Base-by-base conservation (phyloP, 1,284 basidiomycete genomes). In the Neonothopanus nambi region DNA sequence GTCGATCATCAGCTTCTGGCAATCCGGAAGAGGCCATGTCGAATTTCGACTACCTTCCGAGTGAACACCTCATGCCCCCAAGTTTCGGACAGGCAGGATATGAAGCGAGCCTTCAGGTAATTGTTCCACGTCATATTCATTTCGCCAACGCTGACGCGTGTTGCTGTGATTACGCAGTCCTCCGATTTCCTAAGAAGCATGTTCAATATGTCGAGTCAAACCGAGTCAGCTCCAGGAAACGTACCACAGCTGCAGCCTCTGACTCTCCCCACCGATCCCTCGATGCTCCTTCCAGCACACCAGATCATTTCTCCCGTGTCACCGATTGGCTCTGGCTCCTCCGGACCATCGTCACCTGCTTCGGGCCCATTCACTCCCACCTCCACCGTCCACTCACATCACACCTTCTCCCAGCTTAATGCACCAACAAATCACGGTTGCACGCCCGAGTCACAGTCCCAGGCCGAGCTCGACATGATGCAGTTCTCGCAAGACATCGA, bases 1-100 rank as follows among this genome's bases (percentile, higher is more conserved):
- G 80, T 51, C 80, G 82, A 51, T 70, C 78, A 44, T 75, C 79
- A 44, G 74, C 76, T 64, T 73, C 75, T 44, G 73, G 74, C 51
- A 73, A 78, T 64, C 70, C 72, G 33, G 74, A 76, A 63, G 74
- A 68, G 56, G 69, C 67, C 60, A 67, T 69, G 65, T 72, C 70
- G 54, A 70, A 63, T 53, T 83, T 77, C 64, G 78, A 81, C 64
- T 81, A 73, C 64, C 55, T 73, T 12, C 73, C 78, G 11, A 65
- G 63, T 58, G 60, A 67, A 52, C 65, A 61, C 26, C 70, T 71
- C 30, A 58, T 71, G 58, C 62, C 69, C 24, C 58, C 69, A 11
- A 54, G 70, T 7, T 75, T 69, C 60, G 61, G 67, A 12, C 68
- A 69, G 53, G 30, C 30, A 33, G 65, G 66, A 18, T 15, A 33